Base-by-base conservation (phyloP, 2,329 filamentous ascomycete species). In the Sporothrix pallida region DNA sequence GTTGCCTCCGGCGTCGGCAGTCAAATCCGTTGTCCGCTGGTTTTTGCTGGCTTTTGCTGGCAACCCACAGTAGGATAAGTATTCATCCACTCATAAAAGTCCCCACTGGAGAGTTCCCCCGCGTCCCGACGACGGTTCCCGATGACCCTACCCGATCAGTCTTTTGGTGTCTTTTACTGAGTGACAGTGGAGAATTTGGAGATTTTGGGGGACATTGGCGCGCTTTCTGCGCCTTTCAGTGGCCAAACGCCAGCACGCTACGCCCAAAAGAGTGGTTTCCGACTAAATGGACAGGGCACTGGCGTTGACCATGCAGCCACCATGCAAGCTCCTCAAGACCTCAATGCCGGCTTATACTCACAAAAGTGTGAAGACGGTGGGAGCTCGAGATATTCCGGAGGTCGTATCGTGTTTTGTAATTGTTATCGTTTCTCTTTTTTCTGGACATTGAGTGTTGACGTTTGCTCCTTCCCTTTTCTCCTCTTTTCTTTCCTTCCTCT, bases 111-210 rank as follows among this genome's bases (percentile, higher is more conserved):
- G 50, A 73, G 63, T 73, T 73, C 54, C 63, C 71, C 71, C 71
- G 63, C 71, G 52, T 73, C 71, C 71, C 71, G 71, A 71, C 63
- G 52, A 52, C 48, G 26, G 48, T 69, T 73, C 71, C 71, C 71
- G 71, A 73, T 60, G 71, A 46, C 54, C 58, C 63, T 72, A 72
- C 52, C 71, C 71, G 71, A 54, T n/a, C 42, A 48, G 50, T 60
- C 3, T 3, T 46, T 20, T 65, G 54, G 31, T 37, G 31, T 37
- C 31, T 37, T 37, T 37, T 37, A 37, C 31, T 37, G 31, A 37
- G 7, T 7, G 31, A 5, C 52, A 56, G 52, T 26, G 52, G 52
- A 7, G 52, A 37, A 7, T 37, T 37, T 37, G 31, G 31, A 37
- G 31, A 37, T 2, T 68, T 31, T 12, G 37, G 12, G 5, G 20